Conservation (phyloP, 768 basidiomycete species). For the Amanita rimosa region DNA sequence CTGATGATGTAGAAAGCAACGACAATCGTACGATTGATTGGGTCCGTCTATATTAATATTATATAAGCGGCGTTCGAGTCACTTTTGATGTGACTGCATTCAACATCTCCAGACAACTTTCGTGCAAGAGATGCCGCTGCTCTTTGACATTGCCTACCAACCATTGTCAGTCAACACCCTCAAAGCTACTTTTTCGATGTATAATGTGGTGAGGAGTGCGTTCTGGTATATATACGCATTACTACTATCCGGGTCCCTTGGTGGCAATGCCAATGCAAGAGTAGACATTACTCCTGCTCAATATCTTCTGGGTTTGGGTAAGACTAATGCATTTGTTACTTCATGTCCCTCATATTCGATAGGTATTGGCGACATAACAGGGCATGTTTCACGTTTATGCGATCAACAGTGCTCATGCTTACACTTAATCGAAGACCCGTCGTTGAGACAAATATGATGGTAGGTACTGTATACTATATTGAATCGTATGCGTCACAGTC, state of each 20-base stretch:
- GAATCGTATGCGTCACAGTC: not conserved
- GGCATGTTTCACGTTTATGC: slow-evolving; percentile 26
- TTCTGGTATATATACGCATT: slow-evolving; percentile 35
- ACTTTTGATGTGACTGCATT: no score
- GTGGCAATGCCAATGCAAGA: slow-evolving; percentile 12
- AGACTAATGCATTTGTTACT: slow-evolving; percentile 12
- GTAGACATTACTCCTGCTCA: slow-evolving; percentile 25
- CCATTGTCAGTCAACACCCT: slow-evolving; percentile 25
- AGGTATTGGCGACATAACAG: slow-evolving; percentile 70
- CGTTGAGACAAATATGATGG: slow-evolving; percentile 82
- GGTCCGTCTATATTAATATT: no score
- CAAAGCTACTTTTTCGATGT: slow-evolving; percentile 23
- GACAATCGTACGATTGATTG: no score
- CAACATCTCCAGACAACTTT: no score
- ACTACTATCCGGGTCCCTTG: slow-evolving; percentile 21
- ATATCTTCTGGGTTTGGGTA: slow-evolving; percentile 52
- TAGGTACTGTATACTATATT: slow-evolving; percentile 13
- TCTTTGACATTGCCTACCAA: slow-evolving; percentile 19
- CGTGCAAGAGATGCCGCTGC: slow-evolving; percentile 18
- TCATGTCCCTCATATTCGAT: not conserved
- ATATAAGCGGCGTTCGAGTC: no score
- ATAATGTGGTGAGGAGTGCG: slow-evolving; percentile 25
- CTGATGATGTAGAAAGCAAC: no score
- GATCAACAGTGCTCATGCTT: slow-evolving; percentile 5
- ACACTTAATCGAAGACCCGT: slow-evolving; percentile 37